Evolutionary conservation across 306 rosid species (phyloP).

Genomic region (Castanea sativa): DNA sequence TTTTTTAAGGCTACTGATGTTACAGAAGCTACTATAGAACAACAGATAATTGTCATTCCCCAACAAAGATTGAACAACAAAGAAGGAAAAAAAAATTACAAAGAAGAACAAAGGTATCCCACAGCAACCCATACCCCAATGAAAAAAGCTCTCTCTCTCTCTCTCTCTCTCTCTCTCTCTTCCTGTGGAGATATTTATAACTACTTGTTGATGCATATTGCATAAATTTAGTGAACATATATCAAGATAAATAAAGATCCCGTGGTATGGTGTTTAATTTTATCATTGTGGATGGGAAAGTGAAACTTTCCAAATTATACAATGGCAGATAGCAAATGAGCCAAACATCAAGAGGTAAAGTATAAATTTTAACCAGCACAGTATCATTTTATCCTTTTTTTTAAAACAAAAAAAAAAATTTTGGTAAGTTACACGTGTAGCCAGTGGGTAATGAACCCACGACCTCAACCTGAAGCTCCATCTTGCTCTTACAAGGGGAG

Average conservation of each 20-base stretch:
- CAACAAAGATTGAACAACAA: not conserved
- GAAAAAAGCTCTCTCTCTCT: not conserved
- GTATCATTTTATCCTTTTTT: not conserved
- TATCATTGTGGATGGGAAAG: not conserved
- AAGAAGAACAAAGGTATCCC: not conserved
- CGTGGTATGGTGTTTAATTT: not conserved
- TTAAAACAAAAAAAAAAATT: too few relatives aligned
- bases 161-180: not conserved
- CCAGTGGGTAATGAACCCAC: too few relatives aligned
- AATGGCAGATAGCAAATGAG: not conserved
- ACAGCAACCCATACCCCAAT: not conserved
- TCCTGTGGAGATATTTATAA: not conserved
- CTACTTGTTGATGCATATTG: not conserved
- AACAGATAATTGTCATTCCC: not conserved
- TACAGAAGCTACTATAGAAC: not conserved
- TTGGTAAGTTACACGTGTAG: too few relatives aligned
- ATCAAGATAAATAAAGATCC: not conserved
- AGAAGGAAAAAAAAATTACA: not conserved
- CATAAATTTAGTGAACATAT: not conserved
- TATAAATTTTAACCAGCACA: not conserved
- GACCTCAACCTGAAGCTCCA: too few relatives aligned
- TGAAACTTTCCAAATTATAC: not conserved
- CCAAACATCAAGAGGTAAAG: not conserved
- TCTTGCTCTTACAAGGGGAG: too few relatives aligned
- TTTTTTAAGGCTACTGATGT: not conserved